Evolutionary conservation across 169 alveolate species (phyloP).

Genomic region (Perkinsus marinus): DNA sequence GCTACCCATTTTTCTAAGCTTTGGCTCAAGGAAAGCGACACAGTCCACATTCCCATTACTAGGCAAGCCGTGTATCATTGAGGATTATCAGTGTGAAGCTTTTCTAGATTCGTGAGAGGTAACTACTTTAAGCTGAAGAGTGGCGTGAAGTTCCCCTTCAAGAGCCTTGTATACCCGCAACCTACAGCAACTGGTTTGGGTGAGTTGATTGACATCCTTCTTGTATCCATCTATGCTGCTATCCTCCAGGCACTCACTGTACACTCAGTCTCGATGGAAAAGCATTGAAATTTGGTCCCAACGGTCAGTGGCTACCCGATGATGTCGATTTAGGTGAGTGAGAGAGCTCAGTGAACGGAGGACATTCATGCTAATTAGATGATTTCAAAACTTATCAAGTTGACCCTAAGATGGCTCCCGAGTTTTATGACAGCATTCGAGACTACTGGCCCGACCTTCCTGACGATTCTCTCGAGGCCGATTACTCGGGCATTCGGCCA

Average conservation of each 20-base stretch:
- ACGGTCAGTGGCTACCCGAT: neutral
- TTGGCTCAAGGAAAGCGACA: neutral
- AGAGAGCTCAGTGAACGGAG: neutral
- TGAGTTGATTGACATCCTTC: neutral
- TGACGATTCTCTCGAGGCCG: neutral
- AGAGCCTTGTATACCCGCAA: neutral
- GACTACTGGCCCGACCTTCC: neutral
- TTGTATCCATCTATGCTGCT: neutral
- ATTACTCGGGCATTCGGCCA: neutral
- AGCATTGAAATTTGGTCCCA: neutral
- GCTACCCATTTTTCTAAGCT: neutral
- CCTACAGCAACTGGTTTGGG: neutral
- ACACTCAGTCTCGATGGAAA: neutral
- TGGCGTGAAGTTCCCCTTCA: neutral
- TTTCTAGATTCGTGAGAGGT: neutral
- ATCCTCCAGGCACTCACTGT: neutral
- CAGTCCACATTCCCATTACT: neutral
- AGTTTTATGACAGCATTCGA: neutral
- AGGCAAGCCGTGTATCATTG: neutral
- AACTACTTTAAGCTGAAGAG: neutral
- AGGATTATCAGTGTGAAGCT: too few relatives aligned
- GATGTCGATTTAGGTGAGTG: neutral
- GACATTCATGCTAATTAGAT: neutral
- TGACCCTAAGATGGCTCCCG: neutral
- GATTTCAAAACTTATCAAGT: neutral